Base-by-base conservation (phyloP, 768 basidiomycete genomes). In the Phylloporus sp. region DNA sequence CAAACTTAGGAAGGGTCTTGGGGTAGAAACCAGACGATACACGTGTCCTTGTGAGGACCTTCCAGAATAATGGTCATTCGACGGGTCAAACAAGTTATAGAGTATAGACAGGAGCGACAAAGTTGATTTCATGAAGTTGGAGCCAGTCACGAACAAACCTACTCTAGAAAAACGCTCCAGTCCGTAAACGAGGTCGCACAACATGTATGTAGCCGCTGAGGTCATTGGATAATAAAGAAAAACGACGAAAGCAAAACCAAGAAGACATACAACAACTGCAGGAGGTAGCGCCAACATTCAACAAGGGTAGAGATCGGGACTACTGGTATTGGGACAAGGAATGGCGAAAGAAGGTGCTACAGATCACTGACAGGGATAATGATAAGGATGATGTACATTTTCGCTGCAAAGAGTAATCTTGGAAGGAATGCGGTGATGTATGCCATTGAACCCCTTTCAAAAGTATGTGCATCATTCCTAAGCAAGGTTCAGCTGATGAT, bases 311-410 rank as follows among this genome's bases (percentile, higher is more conserved):
- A 41, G 41, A 18, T 50, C 35, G 50, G 46, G 42, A 48, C 48
- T 53, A 51, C 32, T 61, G 59, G 60, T 59, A 60, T 57, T 47
- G 50, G 56, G 46, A 49, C 46, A 41, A 29, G 29, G 50, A 28
- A 39, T 38, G 49, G 26, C 26, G 38, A 52, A 43, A 32, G 53
- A 53, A 34, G 45, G 46, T 34, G 53, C 52, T 70, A 68, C 67
- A 68, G 53, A 45, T 59, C 55, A 47, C 56, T 53, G 65, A 62
- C 51, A 45, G 40, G 57, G 68, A 70, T 70, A 68, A 70, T 68
- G 49, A 70, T 66, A 70, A 53, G 27, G 41, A 56, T 64, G 64
- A 52, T 63, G 65, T 68, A 68, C 67, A 68, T 49, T 68, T 65
- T 62, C 58, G 64, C 62, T 66, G 68, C 54, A 51, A 55, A 55